These are phyloP conservation scores for Lanmaoa rubissima DNA, from an alignment of 768 basidiomycete genomes.

Conservation along the genomic window DNA sequence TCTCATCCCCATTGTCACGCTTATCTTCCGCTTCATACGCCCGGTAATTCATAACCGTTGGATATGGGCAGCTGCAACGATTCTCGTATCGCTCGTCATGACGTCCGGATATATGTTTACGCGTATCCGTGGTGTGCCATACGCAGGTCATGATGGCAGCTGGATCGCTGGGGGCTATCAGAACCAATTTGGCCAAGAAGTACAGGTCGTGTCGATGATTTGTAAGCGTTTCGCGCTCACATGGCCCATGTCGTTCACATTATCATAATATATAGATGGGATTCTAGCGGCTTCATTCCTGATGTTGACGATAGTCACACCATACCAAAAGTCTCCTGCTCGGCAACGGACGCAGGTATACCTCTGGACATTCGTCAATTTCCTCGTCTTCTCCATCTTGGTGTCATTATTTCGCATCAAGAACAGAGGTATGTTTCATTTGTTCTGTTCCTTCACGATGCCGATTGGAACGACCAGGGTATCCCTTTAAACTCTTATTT, in stretches of 20 bases:
- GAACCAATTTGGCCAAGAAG: slow-evolving; percentile 91
- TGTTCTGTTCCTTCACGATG: neutral
- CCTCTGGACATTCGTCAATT: slow-evolving; percentile 79
- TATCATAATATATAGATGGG: slow-evolving; percentile 59
- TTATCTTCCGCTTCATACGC: slow-evolving; percentile 58
- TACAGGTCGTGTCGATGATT: slow-evolving; percentile 77
- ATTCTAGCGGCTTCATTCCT: slow-evolving; percentile 74
- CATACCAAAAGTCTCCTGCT: slow-evolving; percentile 65
- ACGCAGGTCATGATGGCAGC: slow-evolving; percentile 55
- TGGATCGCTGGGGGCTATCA: slow-evolving; percentile 91
- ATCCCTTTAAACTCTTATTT: slow-evolving; percentile 78
- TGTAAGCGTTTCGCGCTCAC: slow-evolving; percentile 55
- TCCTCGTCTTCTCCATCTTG: slow-evolving; percentile 85
- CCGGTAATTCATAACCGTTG: slow-evolving; percentile 71
- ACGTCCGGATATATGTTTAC: slow-evolving; percentile 97
- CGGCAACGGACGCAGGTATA: slow-evolving; percentile 87
- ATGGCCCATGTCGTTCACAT: neutral
- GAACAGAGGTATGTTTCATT: slow-evolving; percentile 64
- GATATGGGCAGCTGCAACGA: slow-evolving; percentile 69
- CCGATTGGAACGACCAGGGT: slow-evolving; percentile 43
- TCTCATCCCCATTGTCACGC: slow-evolving; percentile 45
- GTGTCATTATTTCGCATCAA: slow-evolving; percentile 88
- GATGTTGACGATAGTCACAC: slow-evolving; percentile 79
- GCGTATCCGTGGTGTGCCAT: slow-evolving; percentile 81
- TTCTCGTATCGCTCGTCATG: slow-evolving; percentile 74